These are phyloP conservation scores for Cupressus sempervirens DNA, from an alignment of 75 land plant genomes.

Conservation along the genomic window DNA sequence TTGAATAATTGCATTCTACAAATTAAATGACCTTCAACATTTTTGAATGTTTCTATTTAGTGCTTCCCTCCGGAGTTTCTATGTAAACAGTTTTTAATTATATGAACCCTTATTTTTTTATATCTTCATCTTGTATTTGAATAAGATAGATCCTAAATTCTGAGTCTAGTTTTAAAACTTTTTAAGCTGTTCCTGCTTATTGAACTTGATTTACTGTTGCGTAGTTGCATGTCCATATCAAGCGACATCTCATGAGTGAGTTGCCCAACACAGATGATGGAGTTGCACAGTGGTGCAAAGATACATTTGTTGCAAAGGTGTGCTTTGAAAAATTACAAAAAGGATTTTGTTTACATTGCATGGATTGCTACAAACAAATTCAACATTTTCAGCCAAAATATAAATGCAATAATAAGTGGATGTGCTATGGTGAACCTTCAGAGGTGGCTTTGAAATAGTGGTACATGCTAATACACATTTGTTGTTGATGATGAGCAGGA, in stretches of 20 bases:
- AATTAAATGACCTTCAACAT: background rate
- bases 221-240: constrained; percentile 77
- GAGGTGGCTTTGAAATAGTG: background rate
- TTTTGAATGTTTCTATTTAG: background rate
- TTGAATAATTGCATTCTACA: background rate
- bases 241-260: constrained; percentile 56
- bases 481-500: constrained; percentile 46
- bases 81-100: background rate
- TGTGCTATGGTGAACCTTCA: background rate
- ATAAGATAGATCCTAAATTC: background rate
- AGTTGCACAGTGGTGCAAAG: constrained; percentile 87
- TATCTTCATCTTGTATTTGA: background rate
- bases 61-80: background rate
- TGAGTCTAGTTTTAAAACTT: background rate
- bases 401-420: background rate
- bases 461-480: background rate
- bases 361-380: background rate
- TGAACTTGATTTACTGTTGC: background rate
- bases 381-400: background rate
- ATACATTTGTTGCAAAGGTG: constrained; percentile 72
- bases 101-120: background rate
- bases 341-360: background rate
- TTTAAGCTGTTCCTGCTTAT: background rate
- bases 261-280: constrained; percentile 73
- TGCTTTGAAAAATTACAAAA: background rate